These are phyloP conservation scores for Saccharomycopsis fibuligera DNA, from an alignment of 805 yeast genomes.

Conservation along the genomic window DNA sequence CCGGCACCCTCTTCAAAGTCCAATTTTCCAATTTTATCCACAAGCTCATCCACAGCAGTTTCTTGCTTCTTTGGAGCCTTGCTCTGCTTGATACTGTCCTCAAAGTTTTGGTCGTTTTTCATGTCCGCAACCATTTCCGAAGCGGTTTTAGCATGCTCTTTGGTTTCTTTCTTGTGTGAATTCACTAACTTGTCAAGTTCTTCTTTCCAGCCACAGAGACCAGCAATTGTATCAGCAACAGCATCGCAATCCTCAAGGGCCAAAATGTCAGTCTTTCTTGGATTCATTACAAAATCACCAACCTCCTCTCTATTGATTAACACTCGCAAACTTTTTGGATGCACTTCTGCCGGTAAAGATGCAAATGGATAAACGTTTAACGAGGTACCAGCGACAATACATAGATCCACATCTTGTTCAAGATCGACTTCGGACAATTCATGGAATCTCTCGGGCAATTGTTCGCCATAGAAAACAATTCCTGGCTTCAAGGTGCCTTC, in stretches of 20 bases:
- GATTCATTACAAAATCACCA: constrained; percentile 56
- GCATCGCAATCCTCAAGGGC: constrained; percentile 58
- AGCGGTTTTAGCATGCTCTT: constrained; percentile 18
- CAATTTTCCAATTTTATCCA: constrained; percentile 8
- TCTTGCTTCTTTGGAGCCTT: constrained; percentile 5
- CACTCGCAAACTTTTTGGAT: constrained; percentile 43
- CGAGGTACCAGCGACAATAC: constrained; percentile 90
- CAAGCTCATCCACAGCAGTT: constrained; percentile 23
- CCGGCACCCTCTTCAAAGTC: constrained; percentile 1
- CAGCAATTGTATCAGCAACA: constrained; percentile 49
- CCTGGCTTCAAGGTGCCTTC: constrained; percentile 82
- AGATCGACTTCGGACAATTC: constrained; percentile 56
- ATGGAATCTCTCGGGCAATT: constrained; percentile 66
- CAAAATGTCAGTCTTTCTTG: constrained; percentile 56
- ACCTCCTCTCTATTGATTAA: constrained; percentile 71
- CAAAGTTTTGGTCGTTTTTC: constrained; percentile 23
- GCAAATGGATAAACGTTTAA: constrained; percentile 90
- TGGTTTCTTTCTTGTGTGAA: constrained; percentile 22
- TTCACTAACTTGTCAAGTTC: constrained; percentile 42
- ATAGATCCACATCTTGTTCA: constrained; percentile 46
- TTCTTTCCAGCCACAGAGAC: constrained; percentile 56
- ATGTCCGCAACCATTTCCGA: constrained; percentile 27
- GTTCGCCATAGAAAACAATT: constrained; percentile 92
- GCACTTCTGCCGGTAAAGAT: constrained; percentile 62
- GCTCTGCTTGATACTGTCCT: constrained; percentile 18